These are phyloP conservation scores for Entophlyctis helioformis DNA, from an alignment of 192 early-diverging fungal genomes.

Conservation along the genomic window DNA sequence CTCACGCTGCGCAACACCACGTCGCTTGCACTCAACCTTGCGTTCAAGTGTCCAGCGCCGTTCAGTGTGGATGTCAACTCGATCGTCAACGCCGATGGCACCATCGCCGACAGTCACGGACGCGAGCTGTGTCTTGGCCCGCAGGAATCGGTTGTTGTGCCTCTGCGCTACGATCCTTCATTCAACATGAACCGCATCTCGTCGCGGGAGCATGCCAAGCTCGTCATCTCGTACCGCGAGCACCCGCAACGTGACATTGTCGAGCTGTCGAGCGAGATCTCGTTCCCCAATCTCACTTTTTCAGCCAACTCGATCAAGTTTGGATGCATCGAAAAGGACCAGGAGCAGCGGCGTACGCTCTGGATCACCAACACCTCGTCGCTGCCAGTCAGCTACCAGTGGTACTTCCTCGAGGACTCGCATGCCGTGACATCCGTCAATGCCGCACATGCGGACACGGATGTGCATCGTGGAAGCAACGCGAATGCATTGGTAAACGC, in stretches of 20 bases:
- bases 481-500: too few relatives aligned
- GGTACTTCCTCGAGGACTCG: conserved; percentile 28
- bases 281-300: conserved; percentile 42
- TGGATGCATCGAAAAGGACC: conserved; percentile 36
- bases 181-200: conserved; percentile 31
- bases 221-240: conserved; percentile 37
- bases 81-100: conserved; percentile 3
- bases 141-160: conserved; percentile 11
- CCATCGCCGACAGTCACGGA: too few relatives aligned
- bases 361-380: conserved; percentile 29
- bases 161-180: conserved; percentile 26
- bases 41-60: conserved; percentile 29
- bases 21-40: conserved; percentile 25
- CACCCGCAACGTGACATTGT: conserved; percentile 42
- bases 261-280: conserved; percentile 31
- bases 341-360: conserved; percentile 26
- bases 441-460: too few relatives aligned
- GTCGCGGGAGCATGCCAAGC: conserved; percentile 30
- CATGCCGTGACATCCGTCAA: too few relatives aligned
- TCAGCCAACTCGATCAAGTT: conserved; percentile 15
- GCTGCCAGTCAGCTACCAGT: conserved; percentile 35
- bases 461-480: too few relatives aligned
- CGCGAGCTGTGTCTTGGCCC: conserved; percentile 26
- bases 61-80: conserved; percentile 19
- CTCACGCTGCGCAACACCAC: conserved; percentile 35